Evolutionary conservation across 1,284 basidiomycete species (phyloP).

Genomic region (Naganishia sp.): DNA sequence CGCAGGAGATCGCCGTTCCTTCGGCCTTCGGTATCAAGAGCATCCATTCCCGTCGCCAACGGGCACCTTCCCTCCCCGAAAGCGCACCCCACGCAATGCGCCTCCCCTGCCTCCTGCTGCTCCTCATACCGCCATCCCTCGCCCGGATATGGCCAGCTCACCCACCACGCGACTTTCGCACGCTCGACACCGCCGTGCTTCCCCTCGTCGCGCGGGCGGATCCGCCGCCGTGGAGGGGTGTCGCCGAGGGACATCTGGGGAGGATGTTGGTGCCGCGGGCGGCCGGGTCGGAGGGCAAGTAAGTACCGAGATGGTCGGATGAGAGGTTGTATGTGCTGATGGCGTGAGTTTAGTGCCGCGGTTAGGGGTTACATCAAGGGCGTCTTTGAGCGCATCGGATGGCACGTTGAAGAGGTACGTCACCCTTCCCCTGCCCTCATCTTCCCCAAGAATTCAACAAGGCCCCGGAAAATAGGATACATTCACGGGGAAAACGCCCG

Average conservation of each 20-base stretch:
- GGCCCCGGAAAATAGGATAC: constrained; percentile 57
- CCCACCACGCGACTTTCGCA: constrained; percentile 32
- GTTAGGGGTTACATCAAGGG: constrained; percentile 75
- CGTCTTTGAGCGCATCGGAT: constrained; percentile 69
- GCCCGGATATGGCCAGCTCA: background rate
- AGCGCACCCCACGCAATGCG: background rate
- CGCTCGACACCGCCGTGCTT: constrained; percentile 37
- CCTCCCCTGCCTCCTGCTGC: background rate
- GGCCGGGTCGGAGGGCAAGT: constrained; percentile 54
- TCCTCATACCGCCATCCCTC: background rate
- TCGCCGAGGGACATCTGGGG: constrained; percentile 62
- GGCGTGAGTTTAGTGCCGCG: constrained; percentile 61
- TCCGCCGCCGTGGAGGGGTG: constrained; percentile 46
- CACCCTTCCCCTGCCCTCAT: background rate
- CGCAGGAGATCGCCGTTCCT: background rate
- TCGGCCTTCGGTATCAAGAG: background rate
- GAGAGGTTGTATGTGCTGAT: constrained; percentile 26
- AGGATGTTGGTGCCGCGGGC: constrained; percentile 78
- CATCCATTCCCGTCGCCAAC: too few relatives aligned
- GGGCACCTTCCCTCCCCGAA: too few relatives aligned
- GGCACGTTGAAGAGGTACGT: constrained; percentile 71
- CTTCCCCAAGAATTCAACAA: background rate
- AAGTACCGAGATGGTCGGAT: constrained; percentile 1
- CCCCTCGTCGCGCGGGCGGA: constrained; percentile 36
- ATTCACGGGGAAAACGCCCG: constrained; percentile 79